Evolutionary conservation across 148 eudicot species (phyloP), one percentile per base, ranked within the genome.

Genomic region (Nepenthes mirabilis): DNA sequence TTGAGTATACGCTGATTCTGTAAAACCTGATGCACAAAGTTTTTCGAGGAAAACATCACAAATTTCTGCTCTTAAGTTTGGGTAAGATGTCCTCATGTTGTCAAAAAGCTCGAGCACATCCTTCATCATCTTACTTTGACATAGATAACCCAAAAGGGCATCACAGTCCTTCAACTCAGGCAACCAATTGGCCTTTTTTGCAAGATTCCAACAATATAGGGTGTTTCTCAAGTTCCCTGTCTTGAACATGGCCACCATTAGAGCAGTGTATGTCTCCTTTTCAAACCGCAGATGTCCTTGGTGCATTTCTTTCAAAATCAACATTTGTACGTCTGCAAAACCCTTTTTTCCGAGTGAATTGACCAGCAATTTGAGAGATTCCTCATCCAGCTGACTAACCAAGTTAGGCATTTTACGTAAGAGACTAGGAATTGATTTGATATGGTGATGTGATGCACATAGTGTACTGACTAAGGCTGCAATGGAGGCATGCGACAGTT

Each of bases 91-190:
- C 67, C 75, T 36, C 68, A 74, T 68, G 33, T 59, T 64, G 9
- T 79, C 77, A 60, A 85, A 77, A 56, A 85, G 75, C 65, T 76
- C 85, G 12, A 86, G 60, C 32, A 81, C 70, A 68, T 83, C 84
- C 58, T 73, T 66, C 4, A 71, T 54, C 85, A 77, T 67, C 55
- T 63, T 65, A 64, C 60, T 58, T 48, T 60, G 62, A 72, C 76
- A 83, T 48, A 90, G 75, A 49, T 14, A 65, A 63, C 59, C 55
- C 37, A 80, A 56, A 36, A 83, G 56, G 52, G 51, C 60, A 36
- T 65, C 61, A 65, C 57, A 74, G 55, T 73, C 72, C 54, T 67
- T 72, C 33, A 60, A 56, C 40, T 71, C 72, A 37, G 82, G 84
- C 61, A 62, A 62, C 88, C 97, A 86, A 13, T 68, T 74, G 14